These are phyloP conservation scores for Gymnopilus junonius DNA, from an alignment of 768 basidiomycete species.

Conservation along the genomic window DNA sequence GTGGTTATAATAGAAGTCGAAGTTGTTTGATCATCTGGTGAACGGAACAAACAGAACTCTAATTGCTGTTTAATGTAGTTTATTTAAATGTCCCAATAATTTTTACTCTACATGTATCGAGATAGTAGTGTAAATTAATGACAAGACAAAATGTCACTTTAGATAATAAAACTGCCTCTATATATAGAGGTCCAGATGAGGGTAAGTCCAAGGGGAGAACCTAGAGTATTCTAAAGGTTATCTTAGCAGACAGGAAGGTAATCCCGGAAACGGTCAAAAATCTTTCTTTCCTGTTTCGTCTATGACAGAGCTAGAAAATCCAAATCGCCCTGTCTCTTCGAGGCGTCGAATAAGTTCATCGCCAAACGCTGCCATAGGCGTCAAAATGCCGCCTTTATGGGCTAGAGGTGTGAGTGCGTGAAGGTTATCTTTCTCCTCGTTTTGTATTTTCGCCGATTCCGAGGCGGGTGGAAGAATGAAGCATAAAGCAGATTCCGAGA, in stretches of 20 bases:
- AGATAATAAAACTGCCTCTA: too few relatives aligned
- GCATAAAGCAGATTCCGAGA: conserved; percentile 79
- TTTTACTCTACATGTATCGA: neutral
- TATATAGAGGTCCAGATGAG: neutral
- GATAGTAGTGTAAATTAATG: too few relatives aligned
- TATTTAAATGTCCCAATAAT: too few relatives aligned
- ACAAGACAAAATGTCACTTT: too few relatives aligned
- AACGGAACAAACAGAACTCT: too few relatives aligned
- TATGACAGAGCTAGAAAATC: conserved; percentile 54
- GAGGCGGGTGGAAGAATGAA: conserved; percentile 55
- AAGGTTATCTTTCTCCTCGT: conserved; percentile 31
- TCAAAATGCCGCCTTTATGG: conserved; percentile 76
- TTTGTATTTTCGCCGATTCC: conserved; percentile 18
- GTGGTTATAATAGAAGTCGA: too few relatives aligned
- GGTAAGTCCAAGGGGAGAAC: too few relatives aligned
- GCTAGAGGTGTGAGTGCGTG: conserved; percentile 60
- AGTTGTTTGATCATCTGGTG: too few relatives aligned
- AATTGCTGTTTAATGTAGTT: too few relatives aligned
- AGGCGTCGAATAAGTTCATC: conserved; percentile 74
- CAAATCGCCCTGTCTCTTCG: conserved; percentile 56
- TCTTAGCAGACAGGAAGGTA: neutral
- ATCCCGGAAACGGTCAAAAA: neutral
- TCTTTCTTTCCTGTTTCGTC: conserved; percentile 18
- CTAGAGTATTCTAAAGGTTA: neutral
- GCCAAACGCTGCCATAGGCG: conserved; percentile 83